These are phyloP conservation scores for Laetiporus sulphureus DNA, from an alignment of 1,284 basidiomycete species.

Conservation along the genomic window DNA sequence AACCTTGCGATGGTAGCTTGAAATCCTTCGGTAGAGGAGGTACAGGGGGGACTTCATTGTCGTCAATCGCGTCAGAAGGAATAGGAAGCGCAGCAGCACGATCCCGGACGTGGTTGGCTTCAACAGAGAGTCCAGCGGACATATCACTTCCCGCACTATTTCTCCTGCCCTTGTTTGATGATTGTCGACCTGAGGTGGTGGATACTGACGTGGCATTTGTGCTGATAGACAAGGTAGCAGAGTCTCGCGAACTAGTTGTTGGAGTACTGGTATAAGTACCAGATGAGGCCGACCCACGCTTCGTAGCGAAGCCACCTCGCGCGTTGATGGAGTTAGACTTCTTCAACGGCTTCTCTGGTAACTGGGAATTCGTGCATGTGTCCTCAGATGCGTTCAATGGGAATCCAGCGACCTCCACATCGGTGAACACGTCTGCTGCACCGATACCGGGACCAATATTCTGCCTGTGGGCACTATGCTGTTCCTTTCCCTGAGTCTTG, in stretches of 20 bases:
- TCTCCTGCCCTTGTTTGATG: constrained; percentile 49
- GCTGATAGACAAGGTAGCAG: constrained; percentile 66
- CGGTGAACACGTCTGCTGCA: constrained; percentile 25
- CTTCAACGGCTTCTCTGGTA: constrained; percentile 58
- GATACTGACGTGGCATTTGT: constrained; percentile 76
- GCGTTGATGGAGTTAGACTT: constrained; percentile 47
- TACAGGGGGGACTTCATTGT: constrained; percentile 81
- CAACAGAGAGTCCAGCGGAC: constrained; percentile 65
- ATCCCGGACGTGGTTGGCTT: constrained; percentile 56
- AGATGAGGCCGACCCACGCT: constrained; percentile 85
- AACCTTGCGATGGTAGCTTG: constrained; percentile 39
- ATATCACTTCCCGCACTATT: constrained; percentile 86
- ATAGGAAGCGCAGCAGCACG: constrained; percentile 54
- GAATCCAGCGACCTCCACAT: constrained; percentile 31
- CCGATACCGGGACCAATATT: constrained; percentile 33
- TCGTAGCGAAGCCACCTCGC: constrained; percentile 69
- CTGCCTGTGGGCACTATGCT: constrained; percentile 25
- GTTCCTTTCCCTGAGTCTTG: constrained; percentile 27
- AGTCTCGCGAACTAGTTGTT: constrained; percentile 75
- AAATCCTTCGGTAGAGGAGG: constrained; percentile 91
- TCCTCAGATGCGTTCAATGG: constrained; percentile 46
- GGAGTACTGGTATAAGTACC: constrained; percentile 76
- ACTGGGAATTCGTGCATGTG: constrained; percentile 29
- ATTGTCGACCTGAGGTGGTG: constrained; percentile 57
- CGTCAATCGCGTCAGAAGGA: constrained; percentile 52